Base-by-base conservation (phyloP, 2,329 filamentous ascomycete species). In the Cordyceps sp. region DNA sequence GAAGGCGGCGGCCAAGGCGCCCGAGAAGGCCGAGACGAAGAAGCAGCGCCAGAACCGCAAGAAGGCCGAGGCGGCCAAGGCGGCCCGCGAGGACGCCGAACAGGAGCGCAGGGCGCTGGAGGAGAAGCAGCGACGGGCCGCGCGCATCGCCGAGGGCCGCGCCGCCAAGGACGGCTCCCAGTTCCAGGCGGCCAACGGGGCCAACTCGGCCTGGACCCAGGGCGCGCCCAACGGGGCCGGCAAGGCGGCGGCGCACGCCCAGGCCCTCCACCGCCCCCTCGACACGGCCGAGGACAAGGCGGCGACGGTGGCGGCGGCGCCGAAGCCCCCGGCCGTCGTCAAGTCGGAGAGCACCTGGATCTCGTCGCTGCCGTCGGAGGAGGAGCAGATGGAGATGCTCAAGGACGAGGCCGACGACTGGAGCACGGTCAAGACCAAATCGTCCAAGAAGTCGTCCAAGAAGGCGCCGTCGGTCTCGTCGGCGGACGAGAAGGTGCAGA, bases 11-110 rank as follows among this genome's bases (percentile, higher is more conserved):
- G 58, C 64, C 42, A 72, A 76, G 59, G 60, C 65, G 26, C 64
- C 70, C 40, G 74, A 82, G 53, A 66, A 69, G 30, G 69, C 68
- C 14, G 81, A 93, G 64, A 80, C 78, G 15, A 94, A 94, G 78
- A 94, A 94, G 66, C 83, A 93, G 62, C 77, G 85, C 37, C 86
- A 94, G 62, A 90, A 93, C 61, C 73, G 78, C 43, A 74, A 79
- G 62, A 94, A 93, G 73, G 75, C 71, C 24, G 85, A 93, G 57
- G 78, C 74, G 36, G 74, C 75, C 46, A 90, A 83, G 64, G 62
- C 66, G 20, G 66, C 71, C 35, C 74, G 80, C 20, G 78, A 86
- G 49, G 78, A 81, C 44, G 73, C 78, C 1, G 86, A 94, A 59
- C 71, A 75, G 48, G 67, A 81, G 47, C 78, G 86, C 48, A 81